A percentile compares a stretch with the other conserved stretches of the same genome.
Conservation (phyloP, 805 yeast genomes). For the Kodamaea hsintzibuensis region DNA sequence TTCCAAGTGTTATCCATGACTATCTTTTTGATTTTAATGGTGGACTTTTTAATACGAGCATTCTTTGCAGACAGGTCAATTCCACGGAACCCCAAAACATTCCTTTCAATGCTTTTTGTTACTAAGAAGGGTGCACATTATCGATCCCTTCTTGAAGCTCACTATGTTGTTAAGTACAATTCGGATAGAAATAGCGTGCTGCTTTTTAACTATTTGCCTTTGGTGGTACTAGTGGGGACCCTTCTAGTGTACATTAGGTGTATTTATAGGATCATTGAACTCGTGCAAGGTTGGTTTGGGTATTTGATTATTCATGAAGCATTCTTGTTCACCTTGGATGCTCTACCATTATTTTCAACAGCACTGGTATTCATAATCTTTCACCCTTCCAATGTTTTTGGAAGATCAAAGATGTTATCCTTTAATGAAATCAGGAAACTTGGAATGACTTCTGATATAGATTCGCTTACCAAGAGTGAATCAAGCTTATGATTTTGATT, state of each 20-base stretch:
- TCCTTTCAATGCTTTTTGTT: slow-evolving; percentile 22
- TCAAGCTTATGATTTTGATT: background rate
- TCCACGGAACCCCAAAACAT: slow-evolving; percentile 6
- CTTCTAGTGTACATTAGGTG: slow-evolving; percentile 64
- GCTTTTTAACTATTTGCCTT: slow-evolving; percentile 45
- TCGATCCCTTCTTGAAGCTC: slow-evolving; percentile 20
- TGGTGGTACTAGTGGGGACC: slow-evolving; percentile 47
- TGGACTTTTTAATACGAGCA: slow-evolving; percentile 17
- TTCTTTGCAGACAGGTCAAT: slow-evolving; percentile 12
- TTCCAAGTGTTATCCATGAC: slow-evolving; percentile 24
- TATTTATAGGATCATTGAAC: slow-evolving; percentile 70
- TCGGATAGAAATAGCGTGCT: slow-evolving; percentile 30
- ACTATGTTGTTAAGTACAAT: slow-evolving; percentile 36
- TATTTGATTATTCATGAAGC: slow-evolving; percentile 50
- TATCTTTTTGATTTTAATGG: slow-evolving; percentile 18
- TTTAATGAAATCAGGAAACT: slow-evolving; percentile 29
- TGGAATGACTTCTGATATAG: slow-evolving; percentile 8
- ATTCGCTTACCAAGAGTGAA: background rate
- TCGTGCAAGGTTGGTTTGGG: slow-evolving; percentile 73
- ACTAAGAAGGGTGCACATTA: slow-evolving; percentile 19
- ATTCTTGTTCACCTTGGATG: slow-evolving; percentile 42
- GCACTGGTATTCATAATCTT: slow-evolving; percentile 30
- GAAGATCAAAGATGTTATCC: slow-evolving; percentile 24
- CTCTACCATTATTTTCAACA: slow-evolving; percentile 26
- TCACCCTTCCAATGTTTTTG: slow-evolving; percentile 66